These are phyloP conservation scores for Ogataea trehaloabstinens DNA, from an alignment of 805 yeast species.

Conservation along the genomic window DNA sequence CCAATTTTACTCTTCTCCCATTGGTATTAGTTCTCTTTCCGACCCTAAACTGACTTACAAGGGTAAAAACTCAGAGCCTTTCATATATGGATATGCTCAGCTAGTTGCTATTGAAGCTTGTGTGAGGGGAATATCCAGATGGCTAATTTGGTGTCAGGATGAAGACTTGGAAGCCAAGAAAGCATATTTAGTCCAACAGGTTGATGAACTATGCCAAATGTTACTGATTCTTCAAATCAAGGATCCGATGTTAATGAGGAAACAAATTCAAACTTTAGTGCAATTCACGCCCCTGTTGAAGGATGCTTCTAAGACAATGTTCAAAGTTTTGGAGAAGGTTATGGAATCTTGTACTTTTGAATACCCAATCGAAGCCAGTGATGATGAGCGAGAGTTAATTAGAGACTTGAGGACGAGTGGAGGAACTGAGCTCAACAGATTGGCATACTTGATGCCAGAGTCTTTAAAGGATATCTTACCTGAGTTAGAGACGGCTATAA, in stretches of 20 bases:
- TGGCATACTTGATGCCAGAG: slow-evolving; percentile 94
- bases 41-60: slow-evolving; percentile 52
- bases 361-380: slow-evolving; percentile 55
- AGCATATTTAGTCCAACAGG: slow-evolving; percentile 47
- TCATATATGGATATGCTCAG: slow-evolving; percentile 74
- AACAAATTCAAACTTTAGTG: slow-evolving; percentile 87
- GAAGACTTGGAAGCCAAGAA: slow-evolving; percentile 53
- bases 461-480: slow-evolving; percentile 75
- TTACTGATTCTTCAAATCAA: slow-evolving; percentile 71
- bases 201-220: slow-evolving; percentile 71
- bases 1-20: slow-evolving; percentile 63
- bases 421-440: slow-evolving; percentile 90
- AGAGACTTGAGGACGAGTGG: slow-evolving; percentile 87
- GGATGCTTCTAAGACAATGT: slow-evolving; percentile 71
- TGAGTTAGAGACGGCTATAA: slow-evolving; percentile 80
- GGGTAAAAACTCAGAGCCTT: slow-evolving; percentile 62
- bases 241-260: slow-evolving; percentile 79
- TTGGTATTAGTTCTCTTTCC: slow-evolving; percentile 64
- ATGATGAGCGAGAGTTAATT: slow-evolving; percentile 74
- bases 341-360: slow-evolving; percentile 81
- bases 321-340: slow-evolving; percentile 80
- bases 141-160: slow-evolving; percentile 88
- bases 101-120: slow-evolving; percentile 86
- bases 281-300: slow-evolving; percentile 90
- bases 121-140: slow-evolving; percentile 87